Base-by-base conservation (phyloP, 2,329 filamentous ascomycete genomes). In the Tolypocladium amazonense region DNA sequence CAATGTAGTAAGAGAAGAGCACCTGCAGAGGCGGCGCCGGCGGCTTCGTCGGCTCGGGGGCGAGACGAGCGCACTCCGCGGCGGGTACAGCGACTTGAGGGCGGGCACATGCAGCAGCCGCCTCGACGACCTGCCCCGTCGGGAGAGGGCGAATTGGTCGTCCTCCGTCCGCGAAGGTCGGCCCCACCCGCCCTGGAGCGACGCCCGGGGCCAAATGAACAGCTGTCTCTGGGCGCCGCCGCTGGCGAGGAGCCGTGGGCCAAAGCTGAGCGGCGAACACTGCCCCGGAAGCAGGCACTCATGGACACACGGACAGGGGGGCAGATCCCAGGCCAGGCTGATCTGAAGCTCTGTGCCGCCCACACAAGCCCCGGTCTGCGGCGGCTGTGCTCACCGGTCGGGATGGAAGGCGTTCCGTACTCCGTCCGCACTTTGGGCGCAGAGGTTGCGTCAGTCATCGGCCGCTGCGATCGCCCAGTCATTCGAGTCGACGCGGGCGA, bases 131-230 rank as follows among this genome's bases (percentile, higher is more conserved):
- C 47, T 52, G 25, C 47, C 47, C 47, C 45, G 23, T 52, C 25
- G 47, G 50, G 27, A 33, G 27, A 35, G 33, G 50, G 50, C 30
- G 27, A 53, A n/a, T 11, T 11, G 50, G 18, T 53, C 25, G 41
- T 35, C 38, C 41, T 45, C 27, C 41, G 41, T 35, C 56, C 27
- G 56, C n/a, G 30, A 50, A 15, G 56, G 33, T 33, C 56, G 56
- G 56, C 56, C 56, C 56, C 56, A 57, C 56, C 37, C 43, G 56
- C 27, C 41, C 25, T 47, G 50, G 50, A 35, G 56, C 43, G 43
- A 57, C 47, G 18, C n/a, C 59, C 43, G 59, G 59, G 43, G 45
- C 30, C 23, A 57, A 52, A 41, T 43, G 57, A 35, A 55, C 53
- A 35, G n/a, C 41, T 37, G 47, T 52, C 27, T n/a, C 27, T 52